These are phyloP conservation scores for Tillandsia leiboldiana DNA, from an alignment of 176 grass and related monocot genomes.

Conservation along the genomic window DNA sequence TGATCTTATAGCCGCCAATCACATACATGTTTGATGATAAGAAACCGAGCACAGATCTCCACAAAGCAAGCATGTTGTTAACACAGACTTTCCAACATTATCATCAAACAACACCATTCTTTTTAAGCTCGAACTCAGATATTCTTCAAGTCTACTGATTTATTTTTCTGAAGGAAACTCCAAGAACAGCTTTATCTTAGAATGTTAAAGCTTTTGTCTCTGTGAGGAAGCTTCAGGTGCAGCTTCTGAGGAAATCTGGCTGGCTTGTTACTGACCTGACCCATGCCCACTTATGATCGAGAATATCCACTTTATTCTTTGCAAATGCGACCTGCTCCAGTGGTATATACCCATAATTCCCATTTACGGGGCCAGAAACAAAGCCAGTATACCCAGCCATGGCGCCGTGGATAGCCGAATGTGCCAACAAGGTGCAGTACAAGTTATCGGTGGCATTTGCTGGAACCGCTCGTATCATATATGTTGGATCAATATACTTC, in stretches of 20 bases:
- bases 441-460: slow-evolving; percentile 76
- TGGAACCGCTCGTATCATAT: slow-evolving; percentile 75
- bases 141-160: too few relatives aligned
- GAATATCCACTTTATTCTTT: slow-evolving; percentile 56
- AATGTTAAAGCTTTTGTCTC: too few relatives aligned
- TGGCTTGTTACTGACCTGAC: slow-evolving; percentile 61
- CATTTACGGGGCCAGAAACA: slow-evolving; percentile 57
- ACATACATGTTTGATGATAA: too few relatives aligned
- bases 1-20: too few relatives aligned
- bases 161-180: too few relatives aligned
- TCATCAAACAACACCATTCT: too few relatives aligned
- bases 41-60: too few relatives aligned
- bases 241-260: slow-evolving; percentile 44
- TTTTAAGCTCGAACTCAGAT: too few relatives aligned
- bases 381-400: slow-evolving; percentile 80
- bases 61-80: too few relatives aligned
- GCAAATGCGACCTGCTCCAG: slow-evolving; percentile 59
- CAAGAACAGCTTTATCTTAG: too few relatives aligned
- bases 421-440: slow-evolving; percentile 77
- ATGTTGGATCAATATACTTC: slow-evolving; percentile 93
- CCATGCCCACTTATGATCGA: slow-evolving; percentile 88
- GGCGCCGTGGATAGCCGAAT: slow-evolving; percentile 66
- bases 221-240: too few relatives aligned
- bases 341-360: slow-evolving; percentile 69
- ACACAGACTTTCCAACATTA: too few relatives aligned